Evolutionary conservation across 345 rosid genomes (phyloP), one percentile per base, ranked within the genome.

Genomic region (Populus nigra): DNA sequence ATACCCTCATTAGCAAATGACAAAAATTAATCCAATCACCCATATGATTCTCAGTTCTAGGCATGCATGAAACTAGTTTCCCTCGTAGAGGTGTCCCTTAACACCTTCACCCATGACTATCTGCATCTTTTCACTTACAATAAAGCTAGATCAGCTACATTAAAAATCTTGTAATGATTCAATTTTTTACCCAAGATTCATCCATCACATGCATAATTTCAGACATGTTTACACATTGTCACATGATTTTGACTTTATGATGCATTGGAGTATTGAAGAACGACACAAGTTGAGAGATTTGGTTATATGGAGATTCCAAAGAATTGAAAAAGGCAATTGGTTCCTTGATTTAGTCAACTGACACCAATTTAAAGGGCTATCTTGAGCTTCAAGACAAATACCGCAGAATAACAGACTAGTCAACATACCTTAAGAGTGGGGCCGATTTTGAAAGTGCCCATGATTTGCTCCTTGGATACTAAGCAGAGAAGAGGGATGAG

Each of bases 371-470:
- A 29, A 63, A 11, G 9, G 25, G 65, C 49, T 33, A 18, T 17
- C 18, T n/a, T 20, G 20, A 59, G 59, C 59, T 69, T 33, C 12
- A 65, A 69, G 5, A 57, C 31, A 49, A 67, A 74, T 74, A 72
- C 13, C 50, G 36, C 31, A 69, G 68, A 65, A 39, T 33, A 41
- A 25, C 68, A 35, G 31, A 27, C 76, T 66, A 16, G 50, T 49
- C 18, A 68, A 43, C 82, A 83, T 83, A 95, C 99, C 97, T 93
- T 85, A 36, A 85, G 88, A 65, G 86, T 8, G 53, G 88, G 85
- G 79, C 98, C 94, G 23, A 95, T 91, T 79, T 87, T 92, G 88
- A 95, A 95, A 76, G 79, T 79, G 36, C 97, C 97, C 98, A 95
- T 95, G 81, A 91, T 74, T 73, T 82, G 88, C 84, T 93, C 97